Evolutionary conservation across 805 yeast genomes (phyloP).

Genomic region (Candida golubevii): DNA sequence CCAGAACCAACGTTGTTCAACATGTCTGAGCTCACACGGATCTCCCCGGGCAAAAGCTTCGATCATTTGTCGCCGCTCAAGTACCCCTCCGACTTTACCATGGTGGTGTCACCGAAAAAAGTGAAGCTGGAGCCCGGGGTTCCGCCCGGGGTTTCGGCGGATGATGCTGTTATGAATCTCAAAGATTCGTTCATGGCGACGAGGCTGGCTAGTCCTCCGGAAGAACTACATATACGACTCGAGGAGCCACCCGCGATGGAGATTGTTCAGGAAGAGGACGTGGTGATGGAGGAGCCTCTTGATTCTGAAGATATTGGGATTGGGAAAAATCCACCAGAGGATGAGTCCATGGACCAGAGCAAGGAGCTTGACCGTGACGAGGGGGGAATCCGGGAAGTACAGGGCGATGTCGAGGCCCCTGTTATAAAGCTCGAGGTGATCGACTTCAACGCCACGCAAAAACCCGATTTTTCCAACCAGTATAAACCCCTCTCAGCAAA

Average conservation of each 20-base stretch:
- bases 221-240: constrained; percentile 2
- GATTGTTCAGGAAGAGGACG: constrained; percentile 5
- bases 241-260: constrained; percentile 4
- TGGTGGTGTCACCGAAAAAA: constrained; percentile 23
- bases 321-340: neutral
- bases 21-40: constrained; percentile 28
- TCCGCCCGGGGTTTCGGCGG: neutral
- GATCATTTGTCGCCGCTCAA: constrained; percentile 28
- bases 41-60: constrained; percentile 18
- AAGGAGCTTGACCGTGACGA: neutral
- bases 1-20: constrained; percentile 14
- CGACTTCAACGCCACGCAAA: constrained; percentile 2
- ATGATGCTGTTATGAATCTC: neutral
- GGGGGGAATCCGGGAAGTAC: neutral
- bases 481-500: neutral
- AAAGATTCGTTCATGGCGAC: neutral
- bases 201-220: neutral
- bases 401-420: neutral
- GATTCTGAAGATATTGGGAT: neutral
- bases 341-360: neutral
- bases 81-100: constrained; percentile 29
- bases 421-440: constrained; percentile 2
- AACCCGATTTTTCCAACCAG: neutral
- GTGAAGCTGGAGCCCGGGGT: constrained; percentile 1
- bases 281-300: constrained; percentile 3